A percentile compares a stretch with the other conserved stretches of the same genome.
Evolutionary conservation across 176 grass and related monocot genomes (phyloP).

Genomic region (Triticum urartu): DNA sequence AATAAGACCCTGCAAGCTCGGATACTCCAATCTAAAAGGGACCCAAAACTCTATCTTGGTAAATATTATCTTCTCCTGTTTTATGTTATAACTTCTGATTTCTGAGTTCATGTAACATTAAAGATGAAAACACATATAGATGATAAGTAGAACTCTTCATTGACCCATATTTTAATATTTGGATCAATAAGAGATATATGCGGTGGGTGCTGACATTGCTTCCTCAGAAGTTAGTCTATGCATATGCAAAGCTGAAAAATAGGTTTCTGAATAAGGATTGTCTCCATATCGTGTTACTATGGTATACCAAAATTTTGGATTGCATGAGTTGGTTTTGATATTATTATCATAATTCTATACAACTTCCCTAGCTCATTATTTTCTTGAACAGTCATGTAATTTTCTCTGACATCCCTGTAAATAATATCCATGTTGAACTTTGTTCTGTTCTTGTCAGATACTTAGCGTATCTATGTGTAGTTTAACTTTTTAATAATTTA

Average conservation of each 20-base stretch:
- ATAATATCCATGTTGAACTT: background rate
- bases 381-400: background rate
- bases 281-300: background rate
- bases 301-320: background rate
- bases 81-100: constrained; percentile 21
- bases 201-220: background rate
- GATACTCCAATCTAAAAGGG: constrained; percentile 45
- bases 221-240: too few species aligned
- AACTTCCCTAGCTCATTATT: constrained; percentile 1
- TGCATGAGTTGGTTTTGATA: background rate
- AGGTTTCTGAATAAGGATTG: background rate
- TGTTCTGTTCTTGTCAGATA: background rate
- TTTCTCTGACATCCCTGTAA: background rate
- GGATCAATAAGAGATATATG: background rate
- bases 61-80: constrained; percentile 15
- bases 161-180: background rate
- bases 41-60: constrained; percentile 45
- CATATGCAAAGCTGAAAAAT: background rate
- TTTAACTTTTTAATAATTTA: background rate
- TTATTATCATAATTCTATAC: background rate
- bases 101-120: constrained; percentile 1
- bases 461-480: background rate
- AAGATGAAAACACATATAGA: background rate
- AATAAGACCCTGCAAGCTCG: constrained; percentile 48
- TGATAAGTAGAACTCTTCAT: background rate